Percentiles rank a stretch among this genome's conserved stretches.
phyloP scores from a whole-genome alignment of 2,329 filamentous ascomycete species.

The Didymellaceae sp. region DNA sequence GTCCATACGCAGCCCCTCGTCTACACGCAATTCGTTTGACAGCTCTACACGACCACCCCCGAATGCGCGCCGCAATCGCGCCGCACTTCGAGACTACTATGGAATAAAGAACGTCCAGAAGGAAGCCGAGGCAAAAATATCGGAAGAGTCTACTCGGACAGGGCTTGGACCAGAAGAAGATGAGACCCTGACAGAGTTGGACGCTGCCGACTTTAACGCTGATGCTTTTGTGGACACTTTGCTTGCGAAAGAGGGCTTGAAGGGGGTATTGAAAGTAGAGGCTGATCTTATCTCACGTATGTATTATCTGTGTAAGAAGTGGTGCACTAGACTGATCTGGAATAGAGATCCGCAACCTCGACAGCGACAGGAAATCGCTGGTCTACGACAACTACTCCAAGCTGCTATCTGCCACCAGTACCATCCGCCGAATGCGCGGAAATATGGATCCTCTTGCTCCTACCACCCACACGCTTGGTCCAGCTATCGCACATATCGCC shows the following conservation, averaged over 20 bases:
- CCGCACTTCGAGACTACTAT: constrained; percentile 93
- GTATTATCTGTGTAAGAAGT: constrained; percentile 8
- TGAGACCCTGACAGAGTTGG: constrained; percentile 71
- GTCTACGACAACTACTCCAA: constrained; percentile 99
- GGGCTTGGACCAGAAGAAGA: constrained; percentile 56
- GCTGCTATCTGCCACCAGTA: constrained; percentile 94
- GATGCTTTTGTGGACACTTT: constrained; percentile 70
- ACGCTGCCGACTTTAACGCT: constrained; percentile 74
- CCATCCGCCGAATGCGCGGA: constrained; percentile 85
- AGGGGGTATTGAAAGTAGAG: constrained; percentile 73
- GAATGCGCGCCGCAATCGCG: constrained; percentile 70
- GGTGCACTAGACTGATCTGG: background rate
- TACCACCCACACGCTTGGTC: constrained; percentile 73
- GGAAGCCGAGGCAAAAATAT: constrained; percentile 39
- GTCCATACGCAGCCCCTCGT: constrained; percentile 71
- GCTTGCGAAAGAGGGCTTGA: constrained; percentile 67
- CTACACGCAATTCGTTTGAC: constrained; percentile 77
- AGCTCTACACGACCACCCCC: constrained; percentile 49
- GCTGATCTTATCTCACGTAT: constrained; percentile 66
- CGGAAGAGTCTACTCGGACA: constrained; percentile 38
- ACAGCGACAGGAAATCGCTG: constrained; percentile 94
- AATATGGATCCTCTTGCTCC: constrained; percentile 82
- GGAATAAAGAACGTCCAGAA: constrained; percentile 68
- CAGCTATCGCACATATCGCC: constrained; percentile 77
- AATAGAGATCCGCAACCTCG: constrained; percentile 80